Percentiles rank a stretch among this genome's conserved stretches.
These are phyloP conservation scores for Pichia sp. DNA, from an alignment of 1,139 yeast species.

Conservation along the genomic window DNA sequence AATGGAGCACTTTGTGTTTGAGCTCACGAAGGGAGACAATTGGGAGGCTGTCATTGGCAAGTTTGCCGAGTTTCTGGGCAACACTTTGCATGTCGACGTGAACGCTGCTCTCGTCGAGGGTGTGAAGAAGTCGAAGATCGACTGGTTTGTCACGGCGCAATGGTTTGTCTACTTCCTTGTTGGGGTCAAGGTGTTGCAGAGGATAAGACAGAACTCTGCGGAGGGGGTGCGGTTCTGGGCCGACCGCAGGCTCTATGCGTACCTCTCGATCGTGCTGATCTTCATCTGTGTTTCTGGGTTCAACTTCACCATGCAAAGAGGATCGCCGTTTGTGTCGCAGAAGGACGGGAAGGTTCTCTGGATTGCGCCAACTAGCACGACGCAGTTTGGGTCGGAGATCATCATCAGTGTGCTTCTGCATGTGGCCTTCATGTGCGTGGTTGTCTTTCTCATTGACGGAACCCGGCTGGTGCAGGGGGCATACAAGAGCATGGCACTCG, in stretches of 20 bases:
- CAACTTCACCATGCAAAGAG: slow-evolving; percentile 55
- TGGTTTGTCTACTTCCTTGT: slow-evolving; percentile 12
- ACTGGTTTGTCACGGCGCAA: slow-evolving; percentile 12
- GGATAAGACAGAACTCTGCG: slow-evolving; percentile 2
- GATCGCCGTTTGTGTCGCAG: slow-evolving; percentile 59
- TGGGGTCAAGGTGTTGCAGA: slow-evolving; percentile 11
- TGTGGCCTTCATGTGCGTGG: slow-evolving; percentile 38
- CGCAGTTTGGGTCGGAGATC: slow-evolving; percentile 69
- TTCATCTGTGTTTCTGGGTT: slow-evolving; percentile 54
- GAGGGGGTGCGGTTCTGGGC: slow-evolving; percentile 7
- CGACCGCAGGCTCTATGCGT: slow-evolving; percentile 30
- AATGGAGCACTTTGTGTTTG: slow-evolving; percentile 20
- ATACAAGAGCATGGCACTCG: slow-evolving; percentile 4
- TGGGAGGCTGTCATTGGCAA: slow-evolving; percentile 15
- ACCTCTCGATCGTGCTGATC: slow-evolving; percentile 39
- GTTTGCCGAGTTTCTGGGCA: slow-evolving; percentile 13
- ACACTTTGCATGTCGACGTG: slow-evolving; percentile 12
- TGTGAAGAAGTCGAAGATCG: neutral
- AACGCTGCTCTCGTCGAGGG: slow-evolving; percentile 3
- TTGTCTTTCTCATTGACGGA: slow-evolving; percentile 36
- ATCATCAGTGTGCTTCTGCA: slow-evolving; percentile 47
- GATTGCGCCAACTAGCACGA: slow-evolving; percentile 59
- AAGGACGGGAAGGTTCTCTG: slow-evolving; percentile 39
- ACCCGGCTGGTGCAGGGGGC: slow-evolving; percentile 20
- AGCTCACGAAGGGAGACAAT: slow-evolving; percentile 16